Percentiles rank a stretch among this genome's conserved stretches.
Conservation (phyloP, 345 rosid species). For the Syzygium grande region DNA sequence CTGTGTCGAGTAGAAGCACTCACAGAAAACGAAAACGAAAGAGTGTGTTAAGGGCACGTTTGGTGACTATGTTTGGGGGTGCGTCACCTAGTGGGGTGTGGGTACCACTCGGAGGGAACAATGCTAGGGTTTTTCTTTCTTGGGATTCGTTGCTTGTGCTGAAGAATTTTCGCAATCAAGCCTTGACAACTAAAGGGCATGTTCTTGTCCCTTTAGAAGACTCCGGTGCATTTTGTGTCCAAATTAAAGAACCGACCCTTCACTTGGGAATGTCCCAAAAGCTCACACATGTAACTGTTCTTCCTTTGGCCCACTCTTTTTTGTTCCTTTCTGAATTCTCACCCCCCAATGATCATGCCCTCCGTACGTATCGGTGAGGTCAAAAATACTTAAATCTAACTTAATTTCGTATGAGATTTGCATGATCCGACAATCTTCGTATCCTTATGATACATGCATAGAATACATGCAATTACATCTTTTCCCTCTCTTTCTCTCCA, state of each 20-base stretch:
- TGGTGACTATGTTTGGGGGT: neutral
- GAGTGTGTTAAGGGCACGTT: neutral
- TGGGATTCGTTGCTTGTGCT: neutral
- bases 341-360: neutral
- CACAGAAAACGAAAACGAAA: neutral
- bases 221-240: neutral
- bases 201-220: constrained; percentile 6
- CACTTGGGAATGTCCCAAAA: constrained; percentile 5
- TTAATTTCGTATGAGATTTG: neutral
- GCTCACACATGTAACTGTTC: neutral
- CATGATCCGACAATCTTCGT: neutral
- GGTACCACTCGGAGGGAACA: constrained; percentile 26
- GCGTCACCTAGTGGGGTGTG: constrained; percentile 7
- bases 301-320: constrained; percentile 11
- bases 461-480: neutral
- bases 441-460: neutral
- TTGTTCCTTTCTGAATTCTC: neutral
- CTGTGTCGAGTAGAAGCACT: neutral
- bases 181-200: neutral
- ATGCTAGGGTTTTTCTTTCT: neutral
- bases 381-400: neutral
- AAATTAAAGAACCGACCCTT: constrained; percentile 2
- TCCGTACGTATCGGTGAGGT: neutral
- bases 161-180: neutral
- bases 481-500: neutral